Evolutionary conservation across 2,329 filamentous ascomycete genomes (phyloP).

Genomic region (Nemania abortiva): DNA sequence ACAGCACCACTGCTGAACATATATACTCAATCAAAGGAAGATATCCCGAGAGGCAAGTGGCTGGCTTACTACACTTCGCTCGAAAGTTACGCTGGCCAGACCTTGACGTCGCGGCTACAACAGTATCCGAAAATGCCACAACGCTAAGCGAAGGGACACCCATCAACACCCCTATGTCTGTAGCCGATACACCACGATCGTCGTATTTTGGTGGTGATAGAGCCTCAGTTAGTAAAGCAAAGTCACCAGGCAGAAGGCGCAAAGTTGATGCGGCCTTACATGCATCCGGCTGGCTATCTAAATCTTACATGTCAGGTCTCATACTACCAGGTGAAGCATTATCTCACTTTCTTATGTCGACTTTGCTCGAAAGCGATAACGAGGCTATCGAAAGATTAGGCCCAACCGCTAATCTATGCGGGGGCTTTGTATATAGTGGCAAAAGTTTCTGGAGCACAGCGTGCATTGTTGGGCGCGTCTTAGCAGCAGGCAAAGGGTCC

Average conservation of each 20-base stretch:
- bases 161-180: constrained; percentile 56
- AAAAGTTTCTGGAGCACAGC: constrained; percentile 78
- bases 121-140: constrained; percentile 62
- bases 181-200: constrained; percentile 54
- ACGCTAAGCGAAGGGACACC: constrained; percentile 58
- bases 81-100: constrained; percentile 72
- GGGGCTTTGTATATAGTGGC: constrained; percentile 71
- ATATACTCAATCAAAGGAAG: constrained; percentile 66
- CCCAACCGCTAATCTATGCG: constrained; percentile 71
- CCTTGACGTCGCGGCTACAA: constrained; percentile 63
- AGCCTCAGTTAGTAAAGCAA: constrained; percentile 47
- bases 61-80: constrained; percentile 73
- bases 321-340: constrained; percentile 73
- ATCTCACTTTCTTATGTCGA: constrained; percentile 74
- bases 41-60: constrained; percentile 69
- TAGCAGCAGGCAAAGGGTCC: constrained; percentile 71
- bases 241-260: constrained; percentile 59
- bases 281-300: constrained; percentile 73
- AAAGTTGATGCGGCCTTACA: constrained; percentile 70
- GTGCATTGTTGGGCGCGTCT: constrained; percentile 73
- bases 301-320: constrained; percentile 74
- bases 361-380: constrained; percentile 73
- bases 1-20: constrained; percentile 50
- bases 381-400: constrained; percentile 69
- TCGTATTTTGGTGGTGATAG: constrained; percentile 60